Evolutionary conservation across 495 filamentous ascomycete species (phyloP).

Genomic region (Neurospora discreta): DNA sequence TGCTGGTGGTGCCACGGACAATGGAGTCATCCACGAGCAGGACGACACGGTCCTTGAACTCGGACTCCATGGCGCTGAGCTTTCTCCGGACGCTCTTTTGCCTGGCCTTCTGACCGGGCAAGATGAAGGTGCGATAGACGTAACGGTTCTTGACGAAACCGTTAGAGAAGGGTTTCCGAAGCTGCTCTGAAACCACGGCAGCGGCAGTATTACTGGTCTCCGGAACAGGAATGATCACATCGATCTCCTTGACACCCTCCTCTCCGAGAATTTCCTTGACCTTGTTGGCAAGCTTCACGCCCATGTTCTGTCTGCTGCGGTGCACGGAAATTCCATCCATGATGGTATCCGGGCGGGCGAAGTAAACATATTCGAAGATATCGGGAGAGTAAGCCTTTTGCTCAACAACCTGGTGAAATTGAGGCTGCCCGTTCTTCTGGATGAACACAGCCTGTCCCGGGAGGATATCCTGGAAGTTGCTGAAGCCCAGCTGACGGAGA

Average conservation of each 20-base stretch:
- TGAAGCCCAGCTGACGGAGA: slow-evolving; percentile 76
- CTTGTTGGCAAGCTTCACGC: slow-evolving; percentile 70
- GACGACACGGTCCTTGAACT: slow-evolving; percentile 78
- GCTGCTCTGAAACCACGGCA: slow-evolving; percentile 59
- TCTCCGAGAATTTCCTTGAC: slow-evolving; percentile 62
- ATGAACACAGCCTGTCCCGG: slow-evolving; percentile 94
- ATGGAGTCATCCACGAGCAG: slow-evolving; percentile 89
- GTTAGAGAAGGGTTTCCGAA: slow-evolving; percentile 69
- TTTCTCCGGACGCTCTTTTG: slow-evolving; percentile 71
- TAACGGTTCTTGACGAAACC: slow-evolving; percentile 87
- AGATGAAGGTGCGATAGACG: slow-evolving; percentile 92
- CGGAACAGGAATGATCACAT: slow-evolving; percentile 45
- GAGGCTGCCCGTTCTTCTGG: slow-evolving; percentile 65
- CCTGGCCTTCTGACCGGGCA: slow-evolving; percentile 76
- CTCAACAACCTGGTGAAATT: slow-evolving; percentile 64
- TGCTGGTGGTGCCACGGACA: slow-evolving; percentile 80
- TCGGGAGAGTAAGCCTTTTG: slow-evolving; percentile 74
- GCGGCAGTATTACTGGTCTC: slow-evolving; percentile 62
- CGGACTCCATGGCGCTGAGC: slow-evolving; percentile 73
- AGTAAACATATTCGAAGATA: slow-evolving; percentile 86
- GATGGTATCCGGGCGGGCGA: slow-evolving; percentile 78
- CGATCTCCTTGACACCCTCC: slow-evolving; percentile 71
- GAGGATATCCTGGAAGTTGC: slow-evolving; percentile 67
- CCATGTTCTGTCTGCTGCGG: slow-evolving; percentile 84
- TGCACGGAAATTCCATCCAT: slow-evolving; percentile 93